A percentile compares a stretch with the other conserved stretches of the same genome.
These are phyloP conservation scores for Lachancea lanzarotensis DNA, from an alignment of 805 yeast genomes.

Conservation along the genomic window DNA sequence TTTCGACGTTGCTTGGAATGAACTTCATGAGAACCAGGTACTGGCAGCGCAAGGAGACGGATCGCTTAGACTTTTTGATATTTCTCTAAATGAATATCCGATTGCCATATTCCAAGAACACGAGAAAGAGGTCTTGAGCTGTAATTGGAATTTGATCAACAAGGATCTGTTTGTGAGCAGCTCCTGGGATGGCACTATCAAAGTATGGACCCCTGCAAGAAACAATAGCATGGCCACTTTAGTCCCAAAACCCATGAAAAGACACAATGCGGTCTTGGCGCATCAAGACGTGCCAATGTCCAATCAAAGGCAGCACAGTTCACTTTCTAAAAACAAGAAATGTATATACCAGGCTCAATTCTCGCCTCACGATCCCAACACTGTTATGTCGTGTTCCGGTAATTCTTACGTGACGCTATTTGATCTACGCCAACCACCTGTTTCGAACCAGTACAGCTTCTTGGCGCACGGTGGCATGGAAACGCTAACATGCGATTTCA, in stretches of 20 bases:
- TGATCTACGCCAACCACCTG: slow-evolving; percentile 70
- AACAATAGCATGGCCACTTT: slow-evolving; percentile 52
- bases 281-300: slow-evolving; percentile 32
- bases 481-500: slow-evolving; percentile 77
- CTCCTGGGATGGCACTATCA: slow-evolving; percentile 90
- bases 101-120: slow-evolving; percentile 75
- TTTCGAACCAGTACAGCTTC: slow-evolving; percentile 48
- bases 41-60: slow-evolving; percentile 89
- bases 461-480: slow-evolving; percentile 79
- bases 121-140: slow-evolving; percentile 62
- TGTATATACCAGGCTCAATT: slow-evolving; percentile 77
- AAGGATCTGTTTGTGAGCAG: slow-evolving; percentile 65
- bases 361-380: slow-evolving; percentile 77
- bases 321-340: slow-evolving; percentile 36
- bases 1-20: slow-evolving; percentile 87
- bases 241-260: slow-evolving; percentile 26
- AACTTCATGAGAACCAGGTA: slow-evolving; percentile 79
- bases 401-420: slow-evolving; percentile 68
- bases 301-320: slow-evolving; percentile 30
- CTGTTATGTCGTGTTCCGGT: slow-evolving; percentile 65
- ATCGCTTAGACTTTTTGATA: slow-evolving; percentile 72
- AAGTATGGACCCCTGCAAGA: slow-evolving; percentile 67
- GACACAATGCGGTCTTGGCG: slow-evolving; percentile 20
- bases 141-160: slow-evolving; percentile 67
- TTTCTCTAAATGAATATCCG: slow-evolving; percentile 59